Conservation (phyloP, 495 filamentous ascomycete genomes). For the Elasticomyces elasticus region DNA sequence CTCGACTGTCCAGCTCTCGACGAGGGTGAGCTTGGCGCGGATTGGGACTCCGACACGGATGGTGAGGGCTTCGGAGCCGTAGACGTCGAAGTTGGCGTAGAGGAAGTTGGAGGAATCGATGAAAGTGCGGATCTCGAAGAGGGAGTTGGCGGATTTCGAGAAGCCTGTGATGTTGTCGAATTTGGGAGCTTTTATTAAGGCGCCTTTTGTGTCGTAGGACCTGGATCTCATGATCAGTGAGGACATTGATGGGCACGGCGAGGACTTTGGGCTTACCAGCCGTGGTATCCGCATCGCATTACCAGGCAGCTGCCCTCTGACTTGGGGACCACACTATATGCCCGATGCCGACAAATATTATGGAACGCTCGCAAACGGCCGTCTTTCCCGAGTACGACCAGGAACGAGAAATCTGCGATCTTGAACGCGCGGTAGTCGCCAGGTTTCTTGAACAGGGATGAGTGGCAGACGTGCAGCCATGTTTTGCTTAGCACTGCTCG, state of each 20-base stretch:
- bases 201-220: slow-evolving; percentile 44
- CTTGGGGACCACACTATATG: slow-evolving; percentile 45
- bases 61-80: slow-evolving; percentile 6
- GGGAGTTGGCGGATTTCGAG: slow-evolving; percentile 42
- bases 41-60: slow-evolving; percentile 8
- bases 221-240: not conserved
- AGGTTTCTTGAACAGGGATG: slow-evolving; percentile 2
- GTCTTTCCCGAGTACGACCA: slow-evolving; percentile 5
- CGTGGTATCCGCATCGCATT: slow-evolving; percentile 51
- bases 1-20: not conserved
- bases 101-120: slow-evolving; percentile 37
- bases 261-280: slow-evolving; percentile 35
- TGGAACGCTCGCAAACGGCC: slow-evolving; percentile 36
- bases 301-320: slow-evolving; percentile 40
- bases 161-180: slow-evolving; percentile 45
- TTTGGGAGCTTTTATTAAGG: slow-evolving; percentile 46
- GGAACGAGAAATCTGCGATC: slow-evolving; percentile 5
- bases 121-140: slow-evolving; percentile 38
- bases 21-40: not conserved
- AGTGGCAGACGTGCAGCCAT: slow-evolving; percentile 7
- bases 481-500: slow-evolving; percentile 2
- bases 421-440: slow-evolving; percentile 8
- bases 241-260: not conserved
- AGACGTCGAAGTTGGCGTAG: slow-evolving; percentile 7
- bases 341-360: slow-evolving; percentile 49